Evolutionary conservation across 1,139 yeast species (phyloP).

Genomic region (Yamadazyma aaseri): DNA sequence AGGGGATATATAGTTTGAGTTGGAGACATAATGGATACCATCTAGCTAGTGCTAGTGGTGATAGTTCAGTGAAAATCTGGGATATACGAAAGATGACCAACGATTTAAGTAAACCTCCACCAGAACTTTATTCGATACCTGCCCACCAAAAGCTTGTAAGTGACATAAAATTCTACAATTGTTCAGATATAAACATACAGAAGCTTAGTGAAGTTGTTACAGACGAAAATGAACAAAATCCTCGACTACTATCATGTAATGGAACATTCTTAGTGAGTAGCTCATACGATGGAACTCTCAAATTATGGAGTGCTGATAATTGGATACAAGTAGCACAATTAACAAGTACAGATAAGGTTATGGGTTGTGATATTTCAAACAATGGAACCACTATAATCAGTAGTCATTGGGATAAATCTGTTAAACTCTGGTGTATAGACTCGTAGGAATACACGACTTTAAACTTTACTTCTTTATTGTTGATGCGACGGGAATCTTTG

Average conservation of each 20-base stretch:
- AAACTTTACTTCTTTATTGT: too few species aligned
- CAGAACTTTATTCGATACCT: constrained; percentile 54
- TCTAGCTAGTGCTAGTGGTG: constrained; percentile 83
- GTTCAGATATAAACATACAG: constrained; percentile 14
- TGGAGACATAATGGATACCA: constrained; percentile 80
- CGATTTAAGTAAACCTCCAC: constrained; percentile 14
- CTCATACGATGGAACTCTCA: constrained; percentile 69
- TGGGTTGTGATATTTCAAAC: constrained; percentile 61
- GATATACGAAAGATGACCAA: constrained; percentile 57
- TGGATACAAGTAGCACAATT: constrained; percentile 63
- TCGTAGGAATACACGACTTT: not conserved
- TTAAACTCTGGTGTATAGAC: constrained; percentile 53
- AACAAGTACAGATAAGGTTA: constrained; percentile 64
- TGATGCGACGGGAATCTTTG: too few species aligned
- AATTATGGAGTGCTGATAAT: constrained; percentile 68
- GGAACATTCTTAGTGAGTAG: constrained; percentile 59
- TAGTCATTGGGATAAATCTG: constrained; percentile 83
- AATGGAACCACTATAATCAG: constrained; percentile 49
- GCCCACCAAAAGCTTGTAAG: constrained; percentile 79
- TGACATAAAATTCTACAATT: constrained; percentile 54
- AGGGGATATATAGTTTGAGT: constrained; percentile 68
- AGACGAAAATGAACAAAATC: constrained; percentile 28
- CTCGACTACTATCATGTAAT: constrained; percentile 19
- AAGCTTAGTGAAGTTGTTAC: constrained; percentile 18
- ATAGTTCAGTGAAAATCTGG: constrained; percentile 81